These are phyloP conservation scores for Coffea canephora DNA, from an alignment of 257 asterid species.

Conservation along the genomic window DNA sequence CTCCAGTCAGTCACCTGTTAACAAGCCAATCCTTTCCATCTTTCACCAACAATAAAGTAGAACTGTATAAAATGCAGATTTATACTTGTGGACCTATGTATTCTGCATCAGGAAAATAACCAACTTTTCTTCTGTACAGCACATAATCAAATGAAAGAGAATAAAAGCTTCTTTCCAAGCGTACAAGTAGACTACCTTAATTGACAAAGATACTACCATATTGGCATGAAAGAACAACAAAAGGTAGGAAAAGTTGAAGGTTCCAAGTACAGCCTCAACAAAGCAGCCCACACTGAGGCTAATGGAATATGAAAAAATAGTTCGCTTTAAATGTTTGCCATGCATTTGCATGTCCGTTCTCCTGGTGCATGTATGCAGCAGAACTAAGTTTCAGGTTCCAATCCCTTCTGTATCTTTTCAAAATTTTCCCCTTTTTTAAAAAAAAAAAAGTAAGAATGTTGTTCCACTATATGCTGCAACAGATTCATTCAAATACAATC, in stretches of 20 bases:
- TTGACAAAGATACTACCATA: background rate
- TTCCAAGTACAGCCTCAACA: background rate
- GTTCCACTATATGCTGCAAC: background rate
- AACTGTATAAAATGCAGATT: background rate
- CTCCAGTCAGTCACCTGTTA: conserved; percentile 88
- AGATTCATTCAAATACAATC: background rate
- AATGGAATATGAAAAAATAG: too few relatives aligned
- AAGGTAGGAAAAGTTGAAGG: background rate
- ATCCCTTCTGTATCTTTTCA: background rate
- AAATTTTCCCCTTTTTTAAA: too few relatives aligned
- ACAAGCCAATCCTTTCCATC: background rate
- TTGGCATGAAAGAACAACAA: background rate
- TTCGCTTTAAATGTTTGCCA: background rate
- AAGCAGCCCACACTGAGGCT: background rate
- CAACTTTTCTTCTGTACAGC: background rate
- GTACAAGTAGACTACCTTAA: too few relatives aligned
- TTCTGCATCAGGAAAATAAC: background rate
- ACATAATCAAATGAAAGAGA: background rate
- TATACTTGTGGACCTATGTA: background rate
- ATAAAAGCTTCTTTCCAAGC: background rate
- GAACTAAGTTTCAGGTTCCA: background rate
- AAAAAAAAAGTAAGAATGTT: too few relatives aligned
- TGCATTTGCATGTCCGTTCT: background rate
- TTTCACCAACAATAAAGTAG: background rate
- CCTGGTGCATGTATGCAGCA: background rate